A percentile compares a stretch with the other conserved stretches of the same genome.
phyloP scores from a whole-genome alignment of 2,329 filamentous ascomycete genomes.

The Penicillium oxalicum region DNA sequence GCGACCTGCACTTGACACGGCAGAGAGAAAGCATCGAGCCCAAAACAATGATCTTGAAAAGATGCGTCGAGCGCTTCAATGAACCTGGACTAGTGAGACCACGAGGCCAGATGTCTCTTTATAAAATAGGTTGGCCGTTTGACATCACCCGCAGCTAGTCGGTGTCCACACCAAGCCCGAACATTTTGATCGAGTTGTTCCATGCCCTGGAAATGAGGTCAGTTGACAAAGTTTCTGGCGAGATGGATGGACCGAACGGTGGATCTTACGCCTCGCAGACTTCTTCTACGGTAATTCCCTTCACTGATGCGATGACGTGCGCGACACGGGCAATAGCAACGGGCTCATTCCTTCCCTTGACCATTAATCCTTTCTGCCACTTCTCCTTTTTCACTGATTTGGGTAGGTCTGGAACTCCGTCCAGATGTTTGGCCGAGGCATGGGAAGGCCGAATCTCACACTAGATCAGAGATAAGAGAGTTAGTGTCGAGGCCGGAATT shows the following conservation, averaged over 20 bases:
- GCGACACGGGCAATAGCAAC: conserved; percentile 81
- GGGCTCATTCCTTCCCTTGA: conserved; percentile 93
- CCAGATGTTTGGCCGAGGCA: conserved; percentile 69
- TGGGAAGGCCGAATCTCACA: conserved; percentile 90
- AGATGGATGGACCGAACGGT: neutral
- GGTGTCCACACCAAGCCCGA: conserved; percentile 56
- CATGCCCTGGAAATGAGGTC: conserved; percentile 51
- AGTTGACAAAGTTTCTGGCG: conserved; percentile 11
- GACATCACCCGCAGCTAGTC: neutral
- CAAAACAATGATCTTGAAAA: too few relatives aligned
- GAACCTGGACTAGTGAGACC: too few relatives aligned
- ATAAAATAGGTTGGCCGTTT: neutral
- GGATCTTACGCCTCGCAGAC: conserved; percentile 67
- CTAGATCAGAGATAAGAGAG: conserved; percentile 28
- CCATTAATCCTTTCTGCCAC: conserved; percentile 78
- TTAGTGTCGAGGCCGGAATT: too few relatives aligned
- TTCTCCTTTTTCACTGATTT: conserved; percentile 94
- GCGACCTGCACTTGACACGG: too few relatives aligned
- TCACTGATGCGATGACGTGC: conserved; percentile 81
- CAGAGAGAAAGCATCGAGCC: too few relatives aligned
- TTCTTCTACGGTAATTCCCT: conserved; percentile 70
- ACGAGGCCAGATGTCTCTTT: too few relatives aligned
- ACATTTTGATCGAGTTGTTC: conserved; percentile 74
- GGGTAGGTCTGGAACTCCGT: conserved; percentile 64
- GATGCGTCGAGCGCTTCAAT: too few relatives aligned